Conservation (phyloP, 306 rosid species). For the Vigna unguiculata region DNA sequence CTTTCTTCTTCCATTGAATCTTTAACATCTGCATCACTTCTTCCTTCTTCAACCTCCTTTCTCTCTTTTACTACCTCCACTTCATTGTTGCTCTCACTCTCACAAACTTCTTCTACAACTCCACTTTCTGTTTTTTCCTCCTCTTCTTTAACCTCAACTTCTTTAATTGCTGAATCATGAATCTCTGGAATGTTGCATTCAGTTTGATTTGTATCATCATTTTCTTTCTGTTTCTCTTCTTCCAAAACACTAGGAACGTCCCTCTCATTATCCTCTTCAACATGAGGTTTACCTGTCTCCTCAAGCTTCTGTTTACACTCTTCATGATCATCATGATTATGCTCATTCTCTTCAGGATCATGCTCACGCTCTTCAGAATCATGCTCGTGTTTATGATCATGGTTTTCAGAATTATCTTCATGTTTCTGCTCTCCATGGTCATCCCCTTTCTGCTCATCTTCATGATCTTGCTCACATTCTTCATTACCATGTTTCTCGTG, state of each 20-base stretch:
- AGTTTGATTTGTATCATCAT: constrained; percentile 32
- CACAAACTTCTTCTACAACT: constrained; percentile 26
- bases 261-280: constrained; percentile 33
- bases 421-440: not conserved
- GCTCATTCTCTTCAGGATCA: not conserved
- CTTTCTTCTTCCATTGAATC: constrained; percentile 34
- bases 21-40: constrained; percentile 24
- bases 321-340: constrained; percentile 23
- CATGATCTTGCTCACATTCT: not conserved
- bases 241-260: constrained; percentile 44
- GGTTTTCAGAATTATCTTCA: not conserved
- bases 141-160: constrained; percentile 43
- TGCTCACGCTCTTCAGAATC: not conserved
- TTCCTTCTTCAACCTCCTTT: constrained; percentile 34
- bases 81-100: constrained; percentile 22
- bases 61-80: constrained; percentile 36
- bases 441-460: not conserved
- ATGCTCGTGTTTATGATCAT: too few species aligned
- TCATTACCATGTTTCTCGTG: not conserved
- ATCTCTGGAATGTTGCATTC: constrained; percentile 37
- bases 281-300: constrained; percentile 32
- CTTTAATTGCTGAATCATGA: constrained; percentile 41
- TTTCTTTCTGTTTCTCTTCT: constrained; percentile 34
- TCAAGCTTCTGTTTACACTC: constrained; percentile 32
- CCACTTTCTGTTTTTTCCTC: constrained; percentile 16